Conservation (phyloP, 2,329 filamentous ascomycete species). For the Fusarium illudens region DNA sequence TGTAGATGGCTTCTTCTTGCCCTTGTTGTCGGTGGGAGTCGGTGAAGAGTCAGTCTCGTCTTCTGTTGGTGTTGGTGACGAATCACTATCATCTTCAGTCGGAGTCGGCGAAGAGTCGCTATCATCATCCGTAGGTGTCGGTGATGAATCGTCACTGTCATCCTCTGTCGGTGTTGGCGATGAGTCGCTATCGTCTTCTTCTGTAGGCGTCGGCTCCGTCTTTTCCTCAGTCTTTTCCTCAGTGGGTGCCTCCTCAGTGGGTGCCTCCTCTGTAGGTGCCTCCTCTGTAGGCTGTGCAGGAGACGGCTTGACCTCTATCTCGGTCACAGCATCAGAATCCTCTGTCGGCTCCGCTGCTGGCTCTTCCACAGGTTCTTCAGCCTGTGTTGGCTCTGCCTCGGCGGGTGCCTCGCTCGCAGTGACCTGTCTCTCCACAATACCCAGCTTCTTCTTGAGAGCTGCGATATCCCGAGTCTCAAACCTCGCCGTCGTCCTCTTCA, state of each 20-base stretch:
- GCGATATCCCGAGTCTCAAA: not conserved
- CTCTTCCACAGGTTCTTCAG: too few species aligned
- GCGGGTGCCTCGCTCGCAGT: conserved; percentile 2
- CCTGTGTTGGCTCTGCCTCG: not conserved
- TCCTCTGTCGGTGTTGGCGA: not conserved
- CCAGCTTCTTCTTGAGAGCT: not conserved
- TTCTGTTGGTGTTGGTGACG: too few species aligned
- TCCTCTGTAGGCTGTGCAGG: not conserved
- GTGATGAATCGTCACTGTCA: not conserved
- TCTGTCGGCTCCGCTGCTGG: not conserved
- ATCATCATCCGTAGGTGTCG: not conserved
- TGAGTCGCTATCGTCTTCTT: not conserved
- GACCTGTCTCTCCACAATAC: not conserved
- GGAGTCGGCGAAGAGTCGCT: not conserved
- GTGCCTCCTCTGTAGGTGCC: not conserved
- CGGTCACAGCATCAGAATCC: not conserved
- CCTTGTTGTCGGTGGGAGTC: not conserved
- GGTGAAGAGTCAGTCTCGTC: not conserved
- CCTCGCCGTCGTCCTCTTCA: conserved; percentile 10
- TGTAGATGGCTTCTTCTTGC: not conserved
- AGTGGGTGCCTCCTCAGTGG: too few species aligned
- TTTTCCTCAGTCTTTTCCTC: not conserved
- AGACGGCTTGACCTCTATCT: not conserved
- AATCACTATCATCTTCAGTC: too few species aligned
- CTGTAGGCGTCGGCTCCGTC: not conserved